Conservation (phyloP, 106 monocot genomes). For the Agapanthus africanus region DNA sequence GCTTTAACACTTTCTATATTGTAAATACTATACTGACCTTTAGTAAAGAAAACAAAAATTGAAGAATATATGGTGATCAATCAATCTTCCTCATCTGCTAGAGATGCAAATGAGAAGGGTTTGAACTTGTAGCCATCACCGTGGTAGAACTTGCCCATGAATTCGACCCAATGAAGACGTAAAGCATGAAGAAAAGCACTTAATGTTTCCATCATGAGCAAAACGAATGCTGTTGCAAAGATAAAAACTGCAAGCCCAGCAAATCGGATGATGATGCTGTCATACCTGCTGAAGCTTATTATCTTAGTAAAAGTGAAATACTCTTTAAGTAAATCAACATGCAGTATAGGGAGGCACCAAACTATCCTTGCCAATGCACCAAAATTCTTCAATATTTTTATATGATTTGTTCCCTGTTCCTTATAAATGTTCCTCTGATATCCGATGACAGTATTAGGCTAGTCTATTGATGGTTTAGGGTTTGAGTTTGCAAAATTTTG, state of each 20-base stretch:
- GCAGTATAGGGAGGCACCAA: not conserved
- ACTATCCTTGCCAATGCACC: not conserved
- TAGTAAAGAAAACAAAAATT: not conserved
- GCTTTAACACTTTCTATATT: too few relatives aligned
- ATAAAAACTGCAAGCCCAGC: constrained; percentile 73
- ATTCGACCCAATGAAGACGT: constrained; percentile 99
- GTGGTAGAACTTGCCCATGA: constrained; percentile 89
- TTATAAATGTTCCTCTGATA: too few relatives aligned
- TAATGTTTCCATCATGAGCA: constrained; percentile 96
- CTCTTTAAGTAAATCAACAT: not conserved
- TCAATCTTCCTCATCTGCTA: constrained; percentile 66
- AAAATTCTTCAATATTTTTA: too few relatives aligned
- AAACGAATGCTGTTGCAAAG: constrained; percentile 93
- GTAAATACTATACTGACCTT: constrained; percentile 5
- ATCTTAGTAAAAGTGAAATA: constrained; percentile 6
- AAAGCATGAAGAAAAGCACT: constrained; percentile 96
- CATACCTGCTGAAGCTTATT: constrained; percentile 46
- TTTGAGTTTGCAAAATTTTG: not conserved
- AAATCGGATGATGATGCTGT: constrained; percentile 63
- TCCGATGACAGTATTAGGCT: too few relatives aligned
- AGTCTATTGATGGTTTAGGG: not conserved
- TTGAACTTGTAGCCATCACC: constrained; percentile 98
- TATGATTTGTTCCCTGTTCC: too few relatives aligned
- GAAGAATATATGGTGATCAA: not conserved
- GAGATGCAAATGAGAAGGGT: constrained; percentile 75